These are phyloP conservation scores for Ceratocystis variospora DNA, from an alignment of 2,329 filamentous ascomycete genomes.

Conservation along the genomic window DNA sequence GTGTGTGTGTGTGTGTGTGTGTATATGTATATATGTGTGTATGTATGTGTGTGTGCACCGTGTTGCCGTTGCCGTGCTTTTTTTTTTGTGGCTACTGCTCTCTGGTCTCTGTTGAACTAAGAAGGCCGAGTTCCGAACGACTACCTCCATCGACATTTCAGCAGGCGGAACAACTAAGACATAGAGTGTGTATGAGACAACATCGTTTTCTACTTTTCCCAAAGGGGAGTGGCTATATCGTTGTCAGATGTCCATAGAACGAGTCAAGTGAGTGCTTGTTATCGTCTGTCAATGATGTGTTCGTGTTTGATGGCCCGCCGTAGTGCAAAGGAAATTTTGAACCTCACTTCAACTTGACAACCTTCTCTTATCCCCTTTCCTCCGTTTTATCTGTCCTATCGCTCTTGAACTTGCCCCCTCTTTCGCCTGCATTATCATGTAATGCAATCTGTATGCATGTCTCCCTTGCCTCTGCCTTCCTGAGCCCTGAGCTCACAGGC, in stretches of 20 bases:
- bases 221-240: background rate
- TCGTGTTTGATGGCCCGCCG: background rate
- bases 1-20: no score
- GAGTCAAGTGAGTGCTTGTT: background rate
- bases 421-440: background rate
- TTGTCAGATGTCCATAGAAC: background rate
- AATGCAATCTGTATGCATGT: constrained; percentile 3
- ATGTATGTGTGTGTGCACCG: no score
- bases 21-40: no score
- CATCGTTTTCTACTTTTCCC: background rate
- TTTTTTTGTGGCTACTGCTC: background rate
- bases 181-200: background rate
- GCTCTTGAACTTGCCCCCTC: background rate
- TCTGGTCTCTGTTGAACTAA: background rate
- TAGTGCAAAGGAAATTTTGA: background rate
- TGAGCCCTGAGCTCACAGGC: background rate
- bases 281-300: background rate
- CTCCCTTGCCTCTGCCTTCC: background rate
- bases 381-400: background rate
- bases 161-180: background rate
- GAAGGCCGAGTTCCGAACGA: background rate
- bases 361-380: background rate
- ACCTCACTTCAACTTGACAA: background rate
- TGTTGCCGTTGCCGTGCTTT: background rate
- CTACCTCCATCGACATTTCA: background rate